These are phyloP conservation scores for Vitis hybrid DNA, from an alignment of 177 flowering plant species.

Conservation along the genomic window DNA sequence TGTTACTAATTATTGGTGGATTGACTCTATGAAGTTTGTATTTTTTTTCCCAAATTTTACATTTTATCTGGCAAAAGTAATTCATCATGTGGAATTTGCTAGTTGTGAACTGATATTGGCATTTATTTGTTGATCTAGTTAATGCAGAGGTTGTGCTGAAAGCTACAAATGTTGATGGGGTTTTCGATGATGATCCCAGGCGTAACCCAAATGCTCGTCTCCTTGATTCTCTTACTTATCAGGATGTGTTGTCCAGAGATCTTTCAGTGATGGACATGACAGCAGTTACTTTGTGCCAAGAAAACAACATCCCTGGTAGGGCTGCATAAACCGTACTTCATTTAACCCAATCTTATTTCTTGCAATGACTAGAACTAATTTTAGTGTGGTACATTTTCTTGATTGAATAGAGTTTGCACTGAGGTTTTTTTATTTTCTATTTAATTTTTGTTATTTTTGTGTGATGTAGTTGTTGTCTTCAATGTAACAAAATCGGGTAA, in stretches of 20 bases:
- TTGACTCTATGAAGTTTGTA: neutral
- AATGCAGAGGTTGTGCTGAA: constrained; percentile 97
- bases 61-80: neutral
- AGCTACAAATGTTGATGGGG: constrained; percentile 98
- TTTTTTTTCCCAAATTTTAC: neutral
- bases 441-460: constrained; percentile 1
- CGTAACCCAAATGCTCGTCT: constrained; percentile 77
- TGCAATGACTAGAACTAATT: no score
- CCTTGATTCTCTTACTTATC: constrained; percentile 73
- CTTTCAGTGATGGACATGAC: constrained; percentile 99
- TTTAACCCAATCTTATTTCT: neutral
- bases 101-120: constrained; percentile 3
- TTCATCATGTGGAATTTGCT: neutral
- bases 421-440: neutral
- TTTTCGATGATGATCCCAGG: constrained; percentile 80
- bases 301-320: constrained; percentile 94
- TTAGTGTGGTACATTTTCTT: neutral
- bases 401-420: neutral
- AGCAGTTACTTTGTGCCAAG: constrained; percentile 95
- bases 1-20: no score
- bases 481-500: constrained; percentile 80
- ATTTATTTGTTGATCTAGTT: constrained; percentile 42
- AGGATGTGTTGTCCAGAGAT: constrained; percentile 83
- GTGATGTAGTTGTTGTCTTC: constrained; percentile 89
- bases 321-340: neutral